Percentiles rank a stretch among this genome's conserved stretches.
phyloP scores from a whole-genome alignment of 192 early-diverging fungal species.

The Entomortierella lignicola region DNA sequence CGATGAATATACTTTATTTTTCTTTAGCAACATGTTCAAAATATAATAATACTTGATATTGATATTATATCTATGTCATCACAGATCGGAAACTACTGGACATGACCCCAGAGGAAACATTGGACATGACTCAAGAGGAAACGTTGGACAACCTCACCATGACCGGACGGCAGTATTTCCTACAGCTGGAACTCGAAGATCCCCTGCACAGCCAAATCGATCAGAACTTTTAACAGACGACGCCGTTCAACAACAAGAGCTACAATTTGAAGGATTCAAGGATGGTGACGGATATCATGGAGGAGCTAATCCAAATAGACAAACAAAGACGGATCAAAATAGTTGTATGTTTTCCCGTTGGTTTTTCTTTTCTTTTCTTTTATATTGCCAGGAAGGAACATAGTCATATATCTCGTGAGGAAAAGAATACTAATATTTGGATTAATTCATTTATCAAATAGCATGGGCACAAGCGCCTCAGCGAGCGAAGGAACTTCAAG shows the following conservation, averaged over 20 bases:
- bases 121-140: too few species aligned
- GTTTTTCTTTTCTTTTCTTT: too few species aligned
- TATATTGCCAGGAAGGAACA: too few species aligned
- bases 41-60: too few species aligned
- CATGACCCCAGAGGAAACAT: too few species aligned
- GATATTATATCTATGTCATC: too few species aligned
- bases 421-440: too few species aligned
- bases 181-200: constrained; percentile 27
- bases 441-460: too few species aligned
- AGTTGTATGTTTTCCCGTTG: constrained; percentile 12
- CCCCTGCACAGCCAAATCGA: constrained; percentile 19
- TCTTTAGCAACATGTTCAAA: too few species aligned
- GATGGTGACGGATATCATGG: constrained; percentile 42
- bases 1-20: too few species aligned
- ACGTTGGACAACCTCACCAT: constrained; percentile 21
- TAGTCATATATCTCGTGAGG: too few species aligned
- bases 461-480: constrained; percentile 34
- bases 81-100: constrained; percentile 11
- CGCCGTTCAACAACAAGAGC: constrained; percentile 20
- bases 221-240: constrained; percentile 41
- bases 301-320: constrained; percentile 23
- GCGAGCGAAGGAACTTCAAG: constrained; percentile 27
- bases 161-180: constrained; percentile 19
- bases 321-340: neutral
- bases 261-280: constrained; percentile 21